Base-by-base conservation (phyloP, 2,329 filamentous ascomycete genomes). In the Fusarium austroafricanum region DNA sequence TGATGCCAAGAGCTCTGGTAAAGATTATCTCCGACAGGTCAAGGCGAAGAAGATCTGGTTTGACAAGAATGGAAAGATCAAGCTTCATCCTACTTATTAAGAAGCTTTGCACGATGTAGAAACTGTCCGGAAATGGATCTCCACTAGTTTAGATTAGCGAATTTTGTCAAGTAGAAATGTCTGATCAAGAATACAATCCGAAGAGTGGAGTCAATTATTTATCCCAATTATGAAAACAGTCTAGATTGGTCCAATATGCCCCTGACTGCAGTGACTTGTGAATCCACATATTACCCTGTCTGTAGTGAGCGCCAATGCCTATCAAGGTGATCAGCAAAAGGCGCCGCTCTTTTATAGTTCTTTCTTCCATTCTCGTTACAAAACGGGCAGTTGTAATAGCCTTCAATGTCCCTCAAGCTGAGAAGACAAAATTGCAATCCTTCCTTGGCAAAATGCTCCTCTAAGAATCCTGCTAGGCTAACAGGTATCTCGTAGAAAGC, bases 21-120 rank as follows among this genome's bases (percentile, higher is more conserved):
- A 35, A 33, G 59, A 63, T 23, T 57, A 26, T 2, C n/a, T 64
- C 9, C 44, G 61, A 4, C 59, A 64, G 14, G 61, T 64, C 0
- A 64, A 64, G 44, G 61, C 61, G 1, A 58, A 49, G 59, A 64
- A 64, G 28, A 64, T 64, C 6, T 64, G 59, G 59, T 64, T 64
- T 23, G 51, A 64, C 11, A 35, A 40, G 21, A 11, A 58, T 10
- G 61, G 61, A 17, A 64, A 58, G n/a, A 64, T 64, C 5, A 35
- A 54, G 17, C 47, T 51, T 21, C 11, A 21, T 14, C n/a, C 10
- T 8, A 35, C 26, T 31, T n/a, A 51, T 17, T n/a, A 9, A 35
- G 33, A 35, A 4, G 10, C 8, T 17, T 7, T 33, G 14, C 14
- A 12, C 4, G 7, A 17, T 33, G 14, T 33, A 5, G 14, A 12